Evolutionary conservation across 164 flowering plant species (phyloP).

Genomic region (Umbilicus rupestris): DNA sequence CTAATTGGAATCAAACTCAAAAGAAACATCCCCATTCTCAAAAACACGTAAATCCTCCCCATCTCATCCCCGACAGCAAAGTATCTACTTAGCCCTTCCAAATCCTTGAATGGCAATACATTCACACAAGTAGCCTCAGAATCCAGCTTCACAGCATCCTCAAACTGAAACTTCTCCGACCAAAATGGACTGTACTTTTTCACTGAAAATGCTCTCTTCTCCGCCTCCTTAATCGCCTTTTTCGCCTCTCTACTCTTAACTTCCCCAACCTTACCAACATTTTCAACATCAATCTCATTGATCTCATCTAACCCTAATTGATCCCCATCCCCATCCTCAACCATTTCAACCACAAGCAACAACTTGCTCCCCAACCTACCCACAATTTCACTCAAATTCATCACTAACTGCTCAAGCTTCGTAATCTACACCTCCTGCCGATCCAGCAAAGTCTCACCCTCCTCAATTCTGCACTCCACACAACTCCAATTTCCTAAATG

Average conservation of each 20-base stretch:
- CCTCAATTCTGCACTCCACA: too few species aligned
- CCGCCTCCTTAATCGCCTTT: conserved; percentile 17
- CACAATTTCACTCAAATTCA: conserved; percentile 9
- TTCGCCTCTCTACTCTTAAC: conserved; percentile 13
- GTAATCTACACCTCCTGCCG: background rate
- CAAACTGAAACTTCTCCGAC: conserved; percentile 85
- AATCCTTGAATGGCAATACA: conserved; percentile 71
- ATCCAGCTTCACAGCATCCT: conserved; percentile 77
- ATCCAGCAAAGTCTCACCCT: conserved; percentile 6
- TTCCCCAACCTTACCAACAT: too few species aligned
- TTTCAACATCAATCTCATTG: background rate
- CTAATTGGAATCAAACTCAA: conserved; percentile 47
- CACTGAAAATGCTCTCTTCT: conserved; percentile 33
- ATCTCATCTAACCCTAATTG: background rate
- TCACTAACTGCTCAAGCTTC: conserved; percentile 8
- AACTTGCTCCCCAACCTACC: conserved; percentile 5
- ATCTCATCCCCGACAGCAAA: conserved; percentile 75
- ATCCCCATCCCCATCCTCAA: conserved; percentile 1
- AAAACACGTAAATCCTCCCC: conserved; percentile 66
- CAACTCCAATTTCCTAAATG: too few species aligned
- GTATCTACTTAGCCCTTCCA: conserved; percentile 75
- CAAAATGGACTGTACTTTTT: conserved; percentile 76
- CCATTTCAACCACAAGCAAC: conserved; percentile 7
- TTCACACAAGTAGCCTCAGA: conserved; percentile 55
- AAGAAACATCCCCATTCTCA: conserved; percentile 65